Percentiles rank a stretch among this genome's conserved stretches.
These are phyloP conservation scores for Boletales sp. DNA, from an alignment of 768 basidiomycete genomes.

Conservation along the genomic window DNA sequence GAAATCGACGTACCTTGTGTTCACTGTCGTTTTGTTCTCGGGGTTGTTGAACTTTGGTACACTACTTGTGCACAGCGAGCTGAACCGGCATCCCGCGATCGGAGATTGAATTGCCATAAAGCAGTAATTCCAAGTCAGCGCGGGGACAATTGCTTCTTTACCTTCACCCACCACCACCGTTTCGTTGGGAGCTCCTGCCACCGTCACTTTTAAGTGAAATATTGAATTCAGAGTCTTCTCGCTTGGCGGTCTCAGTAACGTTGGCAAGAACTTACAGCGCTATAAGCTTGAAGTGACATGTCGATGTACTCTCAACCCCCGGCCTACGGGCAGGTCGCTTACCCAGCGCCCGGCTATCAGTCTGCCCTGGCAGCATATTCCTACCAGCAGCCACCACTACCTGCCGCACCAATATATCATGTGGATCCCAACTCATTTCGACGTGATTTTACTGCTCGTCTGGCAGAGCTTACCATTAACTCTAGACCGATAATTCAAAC, in stretches of 20 bases:
- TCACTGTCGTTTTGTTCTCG: conserved; percentile 24
- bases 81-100: conserved; percentile 28
- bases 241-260: conserved; percentile 28
- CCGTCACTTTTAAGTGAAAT: conserved; percentile 50
- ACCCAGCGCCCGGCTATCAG: conserved; percentile 46
- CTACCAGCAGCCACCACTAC: conserved; percentile 45
- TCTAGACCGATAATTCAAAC: conserved; percentile 92
- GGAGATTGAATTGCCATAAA: conserved; percentile 33
- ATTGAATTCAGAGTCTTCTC: conserved; percentile 38
- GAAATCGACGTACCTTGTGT: conserved; percentile 26
- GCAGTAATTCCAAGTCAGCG: conserved; percentile 23
- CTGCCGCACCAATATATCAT: conserved; percentile 41
- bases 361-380: conserved; percentile 42
- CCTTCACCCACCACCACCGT: conserved; percentile 46
- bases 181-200: conserved; percentile 34
- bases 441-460: conserved; percentile 69
- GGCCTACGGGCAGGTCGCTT: conserved; percentile 55
- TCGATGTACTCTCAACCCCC: conserved; percentile 62
- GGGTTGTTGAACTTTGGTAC: conserved; percentile 16
- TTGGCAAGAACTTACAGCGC: conserved; percentile 28
- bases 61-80: neutral
- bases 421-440: conserved; percentile 72
- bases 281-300: conserved; percentile 47
- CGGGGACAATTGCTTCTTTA: conserved; percentile 32
- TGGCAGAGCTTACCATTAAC: conserved; percentile 86